phyloP scores from a whole-genome alignment of 371 early-diverging fungal genomes.

The Circinella umbellata region DNA sequence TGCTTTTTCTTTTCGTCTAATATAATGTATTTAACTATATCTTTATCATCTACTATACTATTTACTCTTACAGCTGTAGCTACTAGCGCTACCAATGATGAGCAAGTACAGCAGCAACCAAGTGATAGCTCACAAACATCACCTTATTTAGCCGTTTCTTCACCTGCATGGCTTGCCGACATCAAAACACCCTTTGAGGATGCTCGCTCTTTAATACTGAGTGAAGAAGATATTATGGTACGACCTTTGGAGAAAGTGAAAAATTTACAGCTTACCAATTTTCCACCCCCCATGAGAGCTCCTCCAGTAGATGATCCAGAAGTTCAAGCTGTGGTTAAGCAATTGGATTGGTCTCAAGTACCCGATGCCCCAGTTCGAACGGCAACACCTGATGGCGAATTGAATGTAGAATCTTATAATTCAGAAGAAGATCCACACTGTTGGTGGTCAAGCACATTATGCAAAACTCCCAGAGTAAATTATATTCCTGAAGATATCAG shows the following conservation, averaged over 20 bases:
- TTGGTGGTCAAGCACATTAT: slow-evolving; percentile 33
- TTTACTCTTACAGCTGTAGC: too few species aligned
- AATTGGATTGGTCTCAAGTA: slow-evolving; percentile 46
- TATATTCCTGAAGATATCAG: slow-evolving; percentile 27
- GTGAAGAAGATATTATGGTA: slow-evolving; percentile 9
- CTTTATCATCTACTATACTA: background rate
- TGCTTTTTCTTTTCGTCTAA: background rate
- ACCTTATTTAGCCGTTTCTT: slow-evolving; percentile 8
- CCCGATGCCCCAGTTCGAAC: slow-evolving; percentile 28
- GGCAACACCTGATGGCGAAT: slow-evolving; percentile 3
- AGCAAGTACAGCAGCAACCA: too few species aligned
- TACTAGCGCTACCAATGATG: too few species aligned
- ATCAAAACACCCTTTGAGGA: slow-evolving; percentile 17
- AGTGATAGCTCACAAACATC: background rate
- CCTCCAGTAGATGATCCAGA: slow-evolving; percentile 33
- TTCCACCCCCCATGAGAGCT: slow-evolving; percentile 17
- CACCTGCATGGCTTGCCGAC: slow-evolving; percentile 26
- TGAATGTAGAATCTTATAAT: slow-evolving; percentile 18
- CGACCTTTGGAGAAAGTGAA: slow-evolving; percentile 5
- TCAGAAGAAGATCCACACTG: slow-evolving; percentile 21
- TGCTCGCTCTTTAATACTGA: slow-evolving; percentile 14
- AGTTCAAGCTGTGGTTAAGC: slow-evolving; percentile 37
- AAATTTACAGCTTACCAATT: slow-evolving; percentile 4
- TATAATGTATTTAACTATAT: background rate
- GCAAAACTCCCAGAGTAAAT: slow-evolving; percentile 20